Conservation (phyloP, 805 yeast genomes). For the Cyberlindnera americana region DNA sequence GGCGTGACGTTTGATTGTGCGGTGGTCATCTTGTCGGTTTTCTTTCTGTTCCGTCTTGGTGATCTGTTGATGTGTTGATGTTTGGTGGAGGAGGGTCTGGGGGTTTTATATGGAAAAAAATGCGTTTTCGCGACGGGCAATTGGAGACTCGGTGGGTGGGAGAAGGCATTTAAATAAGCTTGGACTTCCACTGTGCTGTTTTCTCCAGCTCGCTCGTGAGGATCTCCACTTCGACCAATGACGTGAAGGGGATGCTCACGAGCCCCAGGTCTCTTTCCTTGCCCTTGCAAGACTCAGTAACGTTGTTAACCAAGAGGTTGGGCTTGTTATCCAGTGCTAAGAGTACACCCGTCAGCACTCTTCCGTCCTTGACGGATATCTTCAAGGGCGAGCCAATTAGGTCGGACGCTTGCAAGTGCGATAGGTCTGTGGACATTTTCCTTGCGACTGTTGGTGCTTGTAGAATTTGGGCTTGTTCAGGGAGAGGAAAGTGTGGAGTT, state of each 20-base stretch:
- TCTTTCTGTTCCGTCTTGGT: too few relatives aligned
- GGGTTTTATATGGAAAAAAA: too few relatives aligned
- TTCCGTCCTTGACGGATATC: constrained; percentile 18
- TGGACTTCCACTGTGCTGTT: constrained; percentile 17
- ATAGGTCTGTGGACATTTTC: constrained; percentile 3
- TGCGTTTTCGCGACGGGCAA: constrained; percentile 1
- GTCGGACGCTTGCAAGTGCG: constrained; percentile 15
- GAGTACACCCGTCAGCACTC: constrained; percentile 21
- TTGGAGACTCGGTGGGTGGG: neutral
- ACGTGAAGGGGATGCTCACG: constrained; percentile 22
- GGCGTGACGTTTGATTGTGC: constrained; percentile 23
- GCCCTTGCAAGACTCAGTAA: constrained; percentile 13
- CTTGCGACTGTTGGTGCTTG: too few relatives aligned
- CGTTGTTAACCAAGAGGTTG: constrained; percentile 23
- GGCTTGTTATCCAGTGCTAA: constrained; percentile 29
- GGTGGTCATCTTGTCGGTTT: constrained; percentile 21
- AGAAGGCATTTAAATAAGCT: constrained; percentile 7
- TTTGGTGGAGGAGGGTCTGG: too few relatives aligned
- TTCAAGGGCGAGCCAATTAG: constrained; percentile 20
- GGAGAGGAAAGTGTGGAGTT: too few relatives aligned
- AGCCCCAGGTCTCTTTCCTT: constrained; percentile 21
- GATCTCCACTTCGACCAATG: constrained; percentile 18
- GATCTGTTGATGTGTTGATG: too few relatives aligned
- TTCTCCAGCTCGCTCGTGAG: constrained; percentile 18
- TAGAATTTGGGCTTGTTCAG: too few relatives aligned